A percentile compares a stretch with the other conserved stretches of the same genome.
Conservation (phyloP, 148 eudicot species). For the Tetragonia tetragonoides region DNA sequence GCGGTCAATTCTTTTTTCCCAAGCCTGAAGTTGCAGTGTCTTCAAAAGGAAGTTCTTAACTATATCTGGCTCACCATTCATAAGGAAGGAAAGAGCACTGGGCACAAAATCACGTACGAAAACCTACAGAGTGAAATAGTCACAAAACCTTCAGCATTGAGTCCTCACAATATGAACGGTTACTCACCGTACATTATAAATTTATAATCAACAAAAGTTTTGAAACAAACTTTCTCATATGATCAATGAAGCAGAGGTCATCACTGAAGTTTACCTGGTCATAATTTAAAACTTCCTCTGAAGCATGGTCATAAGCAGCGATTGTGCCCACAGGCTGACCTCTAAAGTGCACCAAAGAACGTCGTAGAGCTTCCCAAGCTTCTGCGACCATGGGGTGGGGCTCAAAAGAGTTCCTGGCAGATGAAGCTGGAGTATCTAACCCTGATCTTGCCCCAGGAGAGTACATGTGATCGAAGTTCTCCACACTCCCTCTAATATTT, state of each 20-base stretch:
- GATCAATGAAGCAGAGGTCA: background rate
- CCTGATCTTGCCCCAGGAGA: conserved; percentile 86
- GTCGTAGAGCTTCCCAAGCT: conserved; percentile 96
- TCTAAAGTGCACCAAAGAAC: conserved; percentile 75
- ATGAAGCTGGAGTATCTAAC: conserved; percentile 85
- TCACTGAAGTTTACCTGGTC: conserved; percentile 62
- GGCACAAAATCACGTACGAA: conserved; percentile 98
- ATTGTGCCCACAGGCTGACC: conserved; percentile 95
- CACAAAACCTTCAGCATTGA: background rate
- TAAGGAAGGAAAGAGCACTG: conserved; percentile 92
- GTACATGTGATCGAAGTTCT: conserved; percentile 61
- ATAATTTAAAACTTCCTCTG: conserved; percentile 93
- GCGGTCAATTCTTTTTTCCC: conserved; percentile 95
- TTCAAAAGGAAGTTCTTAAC: conserved; percentile 86
- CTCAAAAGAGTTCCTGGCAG: conserved; percentile 83
- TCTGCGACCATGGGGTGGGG: conserved; percentile 99
- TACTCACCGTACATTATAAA: background rate
- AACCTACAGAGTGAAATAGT: conserved; percentile 46
- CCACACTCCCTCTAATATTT: conserved; percentile 52
- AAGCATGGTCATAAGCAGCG: conserved; percentile 94
- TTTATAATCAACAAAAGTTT: background rate
- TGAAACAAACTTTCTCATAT: background rate
- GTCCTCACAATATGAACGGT: background rate
- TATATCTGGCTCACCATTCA: conserved; percentile 99
- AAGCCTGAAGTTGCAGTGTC: conserved; percentile 94